phyloP scores from a whole-genome alignment of 2,329 filamentous ascomycete species.

The Cytospora leucostoma region DNA sequence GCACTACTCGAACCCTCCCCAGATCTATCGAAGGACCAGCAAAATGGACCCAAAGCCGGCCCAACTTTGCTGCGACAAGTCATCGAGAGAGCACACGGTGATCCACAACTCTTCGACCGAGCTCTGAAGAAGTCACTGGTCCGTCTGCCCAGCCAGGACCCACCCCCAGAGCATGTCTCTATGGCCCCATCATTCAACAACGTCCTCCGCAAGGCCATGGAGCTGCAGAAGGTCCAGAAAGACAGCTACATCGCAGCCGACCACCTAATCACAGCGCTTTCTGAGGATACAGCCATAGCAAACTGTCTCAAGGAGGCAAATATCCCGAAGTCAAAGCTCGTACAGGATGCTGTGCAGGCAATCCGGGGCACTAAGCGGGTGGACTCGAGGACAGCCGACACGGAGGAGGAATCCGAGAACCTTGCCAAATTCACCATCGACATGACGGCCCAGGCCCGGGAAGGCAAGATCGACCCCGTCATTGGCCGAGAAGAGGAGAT shows the following conservation, averaged over 20 bases:
- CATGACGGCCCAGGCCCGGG: conserved; percentile 93
- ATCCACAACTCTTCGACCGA: conserved; percentile 84
- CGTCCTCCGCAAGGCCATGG: conserved; percentile 79
- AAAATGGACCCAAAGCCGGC: conserved; percentile 67
- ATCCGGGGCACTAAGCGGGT: conserved; percentile 92
- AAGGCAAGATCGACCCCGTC: conserved; percentile 97
- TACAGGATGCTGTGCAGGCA: conserved; percentile 86
- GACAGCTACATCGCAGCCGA: conserved; percentile 94
- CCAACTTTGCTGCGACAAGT: conserved; percentile 92
- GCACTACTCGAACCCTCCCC: conserved; percentile 74
- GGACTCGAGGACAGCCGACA: conserved; percentile 93
- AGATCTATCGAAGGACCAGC: conserved; percentile 80
- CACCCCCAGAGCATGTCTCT: conserved; percentile 84
- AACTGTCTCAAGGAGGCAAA: conserved; percentile 79
- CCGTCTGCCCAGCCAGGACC: conserved; percentile 89
- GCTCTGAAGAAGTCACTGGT: conserved; percentile 90
- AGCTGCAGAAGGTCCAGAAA: conserved; percentile 96
- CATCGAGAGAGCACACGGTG: conserved; percentile 89
- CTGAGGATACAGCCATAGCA: conserved; percentile 77
- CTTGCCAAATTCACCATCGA: conserved; percentile 98
- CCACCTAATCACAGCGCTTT: conserved; percentile 83
- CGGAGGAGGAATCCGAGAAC: conserved; percentile 90
- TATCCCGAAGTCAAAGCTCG: conserved; percentile 84
- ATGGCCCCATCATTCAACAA: conserved; percentile 81
- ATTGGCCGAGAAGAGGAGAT: conserved; percentile 98